Base-by-base conservation (phyloP, 2,329 filamentous ascomycete genomes). In the Aspergillus aculeatus region DNA sequence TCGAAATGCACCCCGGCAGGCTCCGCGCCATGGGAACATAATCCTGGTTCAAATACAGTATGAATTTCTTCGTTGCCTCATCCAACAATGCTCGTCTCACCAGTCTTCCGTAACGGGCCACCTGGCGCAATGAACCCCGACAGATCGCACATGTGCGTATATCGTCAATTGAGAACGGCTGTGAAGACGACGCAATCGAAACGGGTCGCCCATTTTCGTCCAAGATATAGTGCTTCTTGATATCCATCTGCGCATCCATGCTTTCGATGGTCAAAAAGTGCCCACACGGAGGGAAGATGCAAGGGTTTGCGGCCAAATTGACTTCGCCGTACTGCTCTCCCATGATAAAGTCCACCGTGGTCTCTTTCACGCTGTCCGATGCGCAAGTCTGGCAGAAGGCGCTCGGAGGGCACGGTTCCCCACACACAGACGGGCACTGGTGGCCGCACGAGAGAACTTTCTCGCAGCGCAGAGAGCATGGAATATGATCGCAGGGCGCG, bases 401-500 rank as follows among this genome's bases (percentile, higher is more conserved):
- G 2, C 58, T 35, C 1, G 69, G 51, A 0, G 86, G 87, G 60
- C 88, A 91, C 0, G 59, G 59, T 67, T 90, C 88, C 1, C 88
- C 87, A 64, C 88, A 91, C 2, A 89, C 62, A 0, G 83, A 85
- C 0, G 87, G 87, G 85, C 90, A 71, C 77, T 79, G 83, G 69
- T 90, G 87, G 0, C 84, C 84, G 66, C 88, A 91, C 0, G 26
- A 19, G 3, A 91, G 71, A 0, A 59, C 16, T 29, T 82, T 77
- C 3, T 75, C 67, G 67, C 89, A 92, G 9, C 88, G 78, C 64
- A 80, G 71, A 1, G 82, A 83, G 69, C 88, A 92, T 1, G 89
- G 89, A 0, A 90, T 68, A 74, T 85, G 82, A 63, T 89, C 78
- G 68, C 88, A 92, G 0, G 89, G 88, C 0, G 83, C 88, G 0